Percentiles rank a stretch among this genome's conserved stretches.
phyloP scores from a whole-genome alignment of 2,329 filamentous ascomycete genomes.

The Chaetomiaceae sp. region DNA sequence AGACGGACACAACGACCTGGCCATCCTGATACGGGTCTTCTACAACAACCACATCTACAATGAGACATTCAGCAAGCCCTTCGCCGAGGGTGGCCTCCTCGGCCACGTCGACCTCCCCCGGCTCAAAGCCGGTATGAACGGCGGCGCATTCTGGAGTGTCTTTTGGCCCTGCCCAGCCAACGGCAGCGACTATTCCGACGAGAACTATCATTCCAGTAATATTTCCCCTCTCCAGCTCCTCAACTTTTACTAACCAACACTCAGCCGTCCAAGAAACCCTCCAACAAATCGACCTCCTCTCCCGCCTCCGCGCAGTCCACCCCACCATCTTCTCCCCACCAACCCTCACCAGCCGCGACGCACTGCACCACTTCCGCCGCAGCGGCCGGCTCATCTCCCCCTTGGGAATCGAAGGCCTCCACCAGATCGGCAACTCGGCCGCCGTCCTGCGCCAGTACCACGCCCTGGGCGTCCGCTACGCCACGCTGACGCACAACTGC shows the following conservation, averaged over 20 bases:
- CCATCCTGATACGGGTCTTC: constrained; percentile 62
- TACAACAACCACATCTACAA: constrained; percentile 77
- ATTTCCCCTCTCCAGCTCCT: background rate
- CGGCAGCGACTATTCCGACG: constrained; percentile 67
- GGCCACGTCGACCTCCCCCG: constrained; percentile 77
- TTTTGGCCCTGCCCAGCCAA: constrained; percentile 73
- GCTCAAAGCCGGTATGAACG: constrained; percentile 64
- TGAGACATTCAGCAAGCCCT: constrained; percentile 67
- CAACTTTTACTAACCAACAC: background rate
- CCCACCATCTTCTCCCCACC: constrained; percentile 67
- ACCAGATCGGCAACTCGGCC: constrained; percentile 85
- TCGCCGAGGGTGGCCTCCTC: constrained; percentile 63
- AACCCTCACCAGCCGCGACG: constrained; percentile 56
- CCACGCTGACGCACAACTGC: constrained; percentile 89
- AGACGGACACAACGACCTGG: constrained; percentile 90
- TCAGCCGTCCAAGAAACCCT: constrained; percentile 45
- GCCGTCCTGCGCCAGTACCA: constrained; percentile 73
- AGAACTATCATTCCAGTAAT: constrained; percentile 38
- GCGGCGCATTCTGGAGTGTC: constrained; percentile 92
- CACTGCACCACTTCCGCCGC: constrained; percentile 43
- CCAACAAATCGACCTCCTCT: constrained; percentile 70
- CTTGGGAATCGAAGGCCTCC: constrained; percentile 78
- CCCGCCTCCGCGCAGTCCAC: constrained; percentile 58
- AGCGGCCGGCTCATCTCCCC: constrained; percentile 67
- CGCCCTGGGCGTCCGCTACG: constrained; percentile 76